A percentile compares a stretch with the other conserved stretches of the same genome.
These are phyloP conservation scores for Leptographium galeiforme DNA, from an alignment of 2,329 filamentous ascomycete species.

Conservation along the genomic window DNA sequence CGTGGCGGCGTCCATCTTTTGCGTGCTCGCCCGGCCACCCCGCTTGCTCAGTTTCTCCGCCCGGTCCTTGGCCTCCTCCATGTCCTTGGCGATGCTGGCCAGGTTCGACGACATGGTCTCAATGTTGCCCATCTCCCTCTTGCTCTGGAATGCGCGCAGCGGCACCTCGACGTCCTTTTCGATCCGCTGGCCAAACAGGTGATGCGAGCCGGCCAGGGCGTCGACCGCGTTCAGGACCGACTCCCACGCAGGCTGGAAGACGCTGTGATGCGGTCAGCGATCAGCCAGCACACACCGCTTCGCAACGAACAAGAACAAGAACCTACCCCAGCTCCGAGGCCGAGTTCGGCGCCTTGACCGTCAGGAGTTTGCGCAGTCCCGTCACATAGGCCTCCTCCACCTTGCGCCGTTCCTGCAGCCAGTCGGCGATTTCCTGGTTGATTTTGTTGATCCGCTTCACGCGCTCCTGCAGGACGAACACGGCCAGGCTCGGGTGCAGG, in stretches of 20 bases:
- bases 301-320: no score
- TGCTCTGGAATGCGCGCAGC: slow-evolving; percentile 59
- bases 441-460: slow-evolving; percentile 74
- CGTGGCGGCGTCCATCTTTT: slow-evolving; percentile 64
- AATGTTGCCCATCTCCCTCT: slow-evolving; percentile 71
- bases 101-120: slow-evolving; percentile 72
- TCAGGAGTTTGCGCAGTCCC: slow-evolving; percentile 66
- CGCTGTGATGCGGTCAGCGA: slow-evolving; percentile 33
- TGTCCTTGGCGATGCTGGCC: slow-evolving; percentile 63
- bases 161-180: slow-evolving; percentile 80
- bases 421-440: slow-evolving; percentile 88
- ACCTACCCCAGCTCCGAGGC: slow-evolving; percentile 72
- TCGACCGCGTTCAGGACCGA: slow-evolving; percentile 72
- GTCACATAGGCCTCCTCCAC: slow-evolving; percentile 83
- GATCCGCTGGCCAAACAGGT: slow-evolving; percentile 65
- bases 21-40: slow-evolving; percentile 59
- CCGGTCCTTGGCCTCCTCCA: slow-evolving; percentile 74
- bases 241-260: slow-evolving; percentile 85
- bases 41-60: slow-evolving; percentile 74
- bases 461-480: slow-evolving; percentile 70
- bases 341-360: slow-evolving; percentile 60
- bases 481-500: slow-evolving; percentile 71
- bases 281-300: no score
- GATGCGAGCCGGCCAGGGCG: slow-evolving; percentile 70
- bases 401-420: slow-evolving; percentile 89